Evolutionary conservation across 2,329 filamentous ascomycete genomes (phyloP).

Genomic region (Colletotrichum camelliae): DNA sequence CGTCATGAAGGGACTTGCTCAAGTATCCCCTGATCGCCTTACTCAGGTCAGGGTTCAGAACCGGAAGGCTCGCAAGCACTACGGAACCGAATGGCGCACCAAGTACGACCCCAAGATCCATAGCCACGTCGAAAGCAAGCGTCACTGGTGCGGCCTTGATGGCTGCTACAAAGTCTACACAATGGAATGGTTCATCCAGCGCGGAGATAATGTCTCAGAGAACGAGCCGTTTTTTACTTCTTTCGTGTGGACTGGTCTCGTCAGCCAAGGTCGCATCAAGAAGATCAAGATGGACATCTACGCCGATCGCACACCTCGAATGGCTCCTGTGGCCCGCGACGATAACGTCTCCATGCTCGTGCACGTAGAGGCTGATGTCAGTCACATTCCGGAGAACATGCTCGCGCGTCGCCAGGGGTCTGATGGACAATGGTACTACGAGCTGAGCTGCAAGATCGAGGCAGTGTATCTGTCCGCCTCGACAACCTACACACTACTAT

Average conservation of each 20-base stretch:
- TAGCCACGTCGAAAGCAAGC: constrained; percentile 38
- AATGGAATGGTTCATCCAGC: constrained; percentile 50
- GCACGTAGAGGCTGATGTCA: constrained; percentile 44
- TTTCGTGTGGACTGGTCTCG: constrained; percentile 36
- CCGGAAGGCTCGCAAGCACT: constrained; percentile 75
- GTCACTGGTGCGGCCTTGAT: constrained; percentile 40
- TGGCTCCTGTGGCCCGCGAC: constrained; percentile 39
- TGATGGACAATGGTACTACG: constrained; percentile 45
- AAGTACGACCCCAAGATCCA: constrained; percentile 80
- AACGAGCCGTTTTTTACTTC: constrained; percentile 39
- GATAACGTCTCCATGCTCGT: constrained; percentile 40
- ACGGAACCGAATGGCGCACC: constrained; percentile 82
- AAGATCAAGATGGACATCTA: constrained; percentile 42
- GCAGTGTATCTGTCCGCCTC: constrained; percentile 46
- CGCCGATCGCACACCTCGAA: constrained; percentile 30
- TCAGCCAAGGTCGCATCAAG: constrained; percentile 35
- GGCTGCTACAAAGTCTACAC: constrained; percentile 41
- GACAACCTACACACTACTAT: constrained; percentile 48
- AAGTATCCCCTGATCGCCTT: constrained; percentile 35
- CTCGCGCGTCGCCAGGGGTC: constrained; percentile 36
- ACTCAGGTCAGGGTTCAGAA: constrained; percentile 43
- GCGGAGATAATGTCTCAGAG: constrained; percentile 44
- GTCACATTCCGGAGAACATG: constrained; percentile 42
- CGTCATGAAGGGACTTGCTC: constrained; percentile 52
- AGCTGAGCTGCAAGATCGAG: constrained; percentile 44